These are phyloP conservation scores for Polygonum maritimum DNA, from an alignment of 148 eudicot genomes.

Conservation along the genomic window DNA sequence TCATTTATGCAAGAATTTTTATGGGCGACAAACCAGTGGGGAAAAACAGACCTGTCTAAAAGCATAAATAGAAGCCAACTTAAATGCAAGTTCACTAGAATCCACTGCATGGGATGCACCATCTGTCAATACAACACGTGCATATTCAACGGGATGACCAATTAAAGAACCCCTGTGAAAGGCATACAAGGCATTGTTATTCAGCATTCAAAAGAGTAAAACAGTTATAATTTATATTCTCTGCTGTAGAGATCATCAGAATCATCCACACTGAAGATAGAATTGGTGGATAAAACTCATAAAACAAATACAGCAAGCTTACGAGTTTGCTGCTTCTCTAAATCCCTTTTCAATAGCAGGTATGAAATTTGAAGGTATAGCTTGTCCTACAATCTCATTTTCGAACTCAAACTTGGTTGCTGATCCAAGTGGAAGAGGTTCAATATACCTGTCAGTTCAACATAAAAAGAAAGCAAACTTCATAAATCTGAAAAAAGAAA, in stretches of 20 bases:
- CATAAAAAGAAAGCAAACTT: background rate
- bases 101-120: slow-evolving; percentile 97
- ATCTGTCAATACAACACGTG: slow-evolving; percentile 74
- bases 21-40: background rate
- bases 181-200: background rate
- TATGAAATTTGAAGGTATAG: slow-evolving; percentile 78
- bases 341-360: slow-evolving; percentile 99
- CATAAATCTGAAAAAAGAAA: slow-evolving; percentile 2
- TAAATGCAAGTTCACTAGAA: slow-evolving; percentile 99
- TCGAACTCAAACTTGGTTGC: slow-evolving; percentile 87
- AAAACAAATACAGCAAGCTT: slow-evolving; percentile 18
- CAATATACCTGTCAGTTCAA: slow-evolving; percentile 49
- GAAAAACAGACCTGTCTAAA: slow-evolving; percentile 77
- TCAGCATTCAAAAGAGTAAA: background rate
- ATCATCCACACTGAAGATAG: background rate
- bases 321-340: slow-evolving; percentile 97
- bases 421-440: slow-evolving; percentile 82
- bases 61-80: slow-evolving; percentile 89
- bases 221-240: background rate
- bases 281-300: background rate
- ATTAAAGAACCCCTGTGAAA: slow-evolving; percentile 78
- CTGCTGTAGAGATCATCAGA: background rate
- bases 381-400: slow-evolving; percentile 84
- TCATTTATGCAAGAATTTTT: background rate
- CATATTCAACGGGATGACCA: slow-evolving; percentile 89